Percentiles rank a stretch among this genome's conserved stretches.
phyloP scores from a whole-genome alignment of 2,329 filamentous ascomycete species.

The Ophiostoma sp. region DNA sequence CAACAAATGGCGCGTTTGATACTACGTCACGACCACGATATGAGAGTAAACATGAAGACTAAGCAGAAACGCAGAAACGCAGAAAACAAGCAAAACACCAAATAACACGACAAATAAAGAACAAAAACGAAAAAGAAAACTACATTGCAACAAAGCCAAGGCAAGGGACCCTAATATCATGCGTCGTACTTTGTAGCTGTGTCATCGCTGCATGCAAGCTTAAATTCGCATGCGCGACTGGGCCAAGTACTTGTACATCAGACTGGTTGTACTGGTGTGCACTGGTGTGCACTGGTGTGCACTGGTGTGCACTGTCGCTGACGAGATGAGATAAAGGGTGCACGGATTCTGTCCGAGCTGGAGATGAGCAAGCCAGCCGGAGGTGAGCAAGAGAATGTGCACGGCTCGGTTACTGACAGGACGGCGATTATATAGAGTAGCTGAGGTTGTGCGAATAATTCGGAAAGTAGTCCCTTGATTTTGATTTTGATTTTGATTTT shows the following conservation, averaged over 20 bases:
- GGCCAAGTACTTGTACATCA: background rate
- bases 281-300: background rate
- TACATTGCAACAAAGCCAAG: background rate
- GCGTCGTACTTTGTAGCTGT: background rate
- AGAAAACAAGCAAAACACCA: background rate
- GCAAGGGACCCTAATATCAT: background rate
- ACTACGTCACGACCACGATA: background rate
- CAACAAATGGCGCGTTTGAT: background rate
- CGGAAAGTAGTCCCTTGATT: background rate
- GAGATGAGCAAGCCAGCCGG: background rate
- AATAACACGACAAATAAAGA: background rate
- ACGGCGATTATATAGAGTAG: no score
- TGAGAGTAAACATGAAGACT: background rate
- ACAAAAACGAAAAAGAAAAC: background rate
- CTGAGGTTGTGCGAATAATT: no score
- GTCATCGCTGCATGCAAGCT: conserved; percentile 10
- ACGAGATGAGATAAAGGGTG: background rate
- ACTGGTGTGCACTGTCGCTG: background rate
- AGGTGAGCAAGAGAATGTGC: background rate
- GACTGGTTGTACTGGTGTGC: background rate
- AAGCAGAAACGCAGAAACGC: background rate
- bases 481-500: background rate
- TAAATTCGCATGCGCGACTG: conserved; percentile 3
- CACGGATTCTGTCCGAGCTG: background rate
- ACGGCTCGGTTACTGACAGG: no score